Evolutionary conservation across 768 basidiomycete species (phyloP), one percentile per base, ranked within the genome.

Genomic region (Macrolepiota albuminosa): DNA sequence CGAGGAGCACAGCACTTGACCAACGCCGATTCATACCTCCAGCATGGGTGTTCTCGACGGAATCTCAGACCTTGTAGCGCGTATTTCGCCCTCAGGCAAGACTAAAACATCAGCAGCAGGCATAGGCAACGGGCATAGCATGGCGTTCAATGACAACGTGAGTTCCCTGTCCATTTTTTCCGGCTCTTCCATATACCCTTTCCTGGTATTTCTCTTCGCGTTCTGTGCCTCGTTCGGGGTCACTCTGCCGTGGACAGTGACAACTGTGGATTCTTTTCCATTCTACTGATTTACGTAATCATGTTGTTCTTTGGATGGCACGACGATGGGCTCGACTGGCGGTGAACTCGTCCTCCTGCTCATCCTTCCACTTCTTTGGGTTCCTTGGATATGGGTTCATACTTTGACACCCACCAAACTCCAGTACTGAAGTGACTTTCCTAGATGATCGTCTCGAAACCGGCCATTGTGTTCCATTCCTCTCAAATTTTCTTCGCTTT

Each of bases 401-500:
- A 43, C 53, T 64, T 58, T 66, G 64, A 60, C 67, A 55, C 58
- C 29, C 55, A 45, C 24, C 7, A 40, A 42, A 29, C 34, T 52
- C 39, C 26, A 43, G n/a, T 42, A 45, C 51, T 60, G 37, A 56
- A 40, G 18, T 59, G 59, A 60, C 51, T 64, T 18, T 36, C 65
- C 21, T 65, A 93, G 92, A 91, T 93, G 89, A 93, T 93, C 66
- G 84, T 93, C 49, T 87, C 90, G 26, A 93, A 92, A 76, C 87
- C 89, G 7, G 79, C 86, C 61, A 89, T 93, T 69, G 79, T 92
- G 57, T 86, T 87, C 69, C 85, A 90, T 70, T 71, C 83, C 34
- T 85, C 83, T 3, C 90, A 96, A 77, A 81, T 85, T 56, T 95
- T 98, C 80, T 94, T 96, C 85, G 88, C 89, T 71, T 97, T 98